These are phyloP conservation scores for Paecilomyces fulvus DNA, from an alignment of 2,329 filamentous ascomycete species.

Conservation along the genomic window DNA sequence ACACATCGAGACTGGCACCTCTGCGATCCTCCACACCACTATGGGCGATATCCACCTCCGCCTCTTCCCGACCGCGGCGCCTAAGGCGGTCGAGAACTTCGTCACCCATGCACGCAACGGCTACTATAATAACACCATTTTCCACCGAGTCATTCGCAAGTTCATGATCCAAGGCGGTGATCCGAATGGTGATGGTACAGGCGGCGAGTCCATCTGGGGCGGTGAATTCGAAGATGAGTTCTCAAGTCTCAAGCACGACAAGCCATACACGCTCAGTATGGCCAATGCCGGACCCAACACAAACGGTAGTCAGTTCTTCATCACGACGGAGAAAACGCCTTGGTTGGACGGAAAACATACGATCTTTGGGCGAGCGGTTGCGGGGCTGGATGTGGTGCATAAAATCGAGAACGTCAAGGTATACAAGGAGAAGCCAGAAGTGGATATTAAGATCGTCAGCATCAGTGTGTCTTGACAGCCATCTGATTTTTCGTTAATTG, in stretches of 20 bases:
- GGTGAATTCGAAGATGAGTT: slow-evolving; percentile 90
- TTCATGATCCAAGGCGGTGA: slow-evolving; percentile 95
- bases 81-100: slow-evolving; percentile 95
- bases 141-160: slow-evolving; percentile 92
- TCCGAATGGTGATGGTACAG: slow-evolving; percentile 78
- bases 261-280: slow-evolving; percentile 95
- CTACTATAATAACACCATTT: slow-evolving; percentile 97
- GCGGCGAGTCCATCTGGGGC: slow-evolving; percentile 90
- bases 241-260: slow-evolving; percentile 82
- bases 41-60: slow-evolving; percentile 91
- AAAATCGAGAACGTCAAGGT: slow-evolving; percentile 88
- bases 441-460: slow-evolving; percentile 95
- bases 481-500: not conserved
- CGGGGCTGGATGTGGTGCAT: slow-evolving; percentile 89
- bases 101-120: slow-evolving; percentile 80
- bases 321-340: slow-evolving; percentile 93
- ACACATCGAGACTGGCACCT: slow-evolving; percentile 62
- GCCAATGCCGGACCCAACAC: slow-evolving; percentile 93
- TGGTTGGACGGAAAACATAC: slow-evolving; percentile 97
- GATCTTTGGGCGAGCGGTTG: slow-evolving; percentile 83
- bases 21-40: slow-evolving; percentile 82
- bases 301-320: slow-evolving; percentile 96
- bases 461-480: slow-evolving; percentile 42
- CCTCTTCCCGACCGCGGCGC: slow-evolving; percentile 85
- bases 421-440: slow-evolving; percentile 85